Base-by-base conservation (phyloP, 495 filamentous ascomycete genomes). In the Aspergillus biplanus region DNA sequence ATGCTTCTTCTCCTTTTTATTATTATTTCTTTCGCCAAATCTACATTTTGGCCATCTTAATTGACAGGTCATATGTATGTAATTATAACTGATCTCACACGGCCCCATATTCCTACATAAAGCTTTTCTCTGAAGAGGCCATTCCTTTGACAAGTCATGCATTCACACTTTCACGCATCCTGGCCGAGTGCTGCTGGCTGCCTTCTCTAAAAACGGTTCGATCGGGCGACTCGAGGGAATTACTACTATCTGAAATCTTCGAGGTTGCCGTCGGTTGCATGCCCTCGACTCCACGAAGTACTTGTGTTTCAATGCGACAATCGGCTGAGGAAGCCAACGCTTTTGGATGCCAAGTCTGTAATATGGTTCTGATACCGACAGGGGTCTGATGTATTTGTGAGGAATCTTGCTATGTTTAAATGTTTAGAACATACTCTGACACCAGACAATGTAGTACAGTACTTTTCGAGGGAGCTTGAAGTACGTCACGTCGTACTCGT, bases 11-110 rank as follows among this genome's bases (percentile, higher is more conserved):
- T n/a, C n/a, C n/a, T n/a, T n/a, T 18, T 15, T 27, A 1, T 27
- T 27, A 27, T 27, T 27, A 27, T 27, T 27, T 27, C 21, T 27
- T 27, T 27, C 21, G 1, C 16, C 18, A 27, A 27, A 27, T 27
- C 21, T 50, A n/a, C 16, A 21, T 31, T 50, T 50, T 50, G 9
- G 9, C 47, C 21, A 50, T 49, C 47, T 21, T 34, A 39, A 16
- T 39, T 11, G 52, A 62, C 18, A 56, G 42, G 33, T 56, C 59
- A 50, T 37, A 62, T 56, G 59, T 44, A 62, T 31, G 59, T 33
- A 49, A 62, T 56, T 37, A 4, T 12, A 54, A 33, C 27, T 33
- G 7, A 53, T 53, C 50, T 53, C 50, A 53, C 32, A 53, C 18
- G 32, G 12, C 27, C 52, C 52, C 52, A 33, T 33, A 12, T 15